These are phyloP conservation scores for Myxozyma melibiosi DNA, from an alignment of 805 yeast species.

Conservation along the genomic window DNA sequence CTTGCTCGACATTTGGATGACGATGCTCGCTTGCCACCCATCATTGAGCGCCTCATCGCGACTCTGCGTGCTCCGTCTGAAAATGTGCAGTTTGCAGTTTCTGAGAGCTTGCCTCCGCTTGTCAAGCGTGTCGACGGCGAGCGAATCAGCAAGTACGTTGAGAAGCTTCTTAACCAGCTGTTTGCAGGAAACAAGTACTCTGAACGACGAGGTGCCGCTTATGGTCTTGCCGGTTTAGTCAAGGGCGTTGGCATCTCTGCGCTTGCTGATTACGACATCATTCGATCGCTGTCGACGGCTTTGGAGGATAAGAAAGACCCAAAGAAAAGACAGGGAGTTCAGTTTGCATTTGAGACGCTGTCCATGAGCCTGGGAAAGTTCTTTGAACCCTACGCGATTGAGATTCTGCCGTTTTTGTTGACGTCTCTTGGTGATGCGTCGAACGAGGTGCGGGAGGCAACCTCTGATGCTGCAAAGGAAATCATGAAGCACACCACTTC, in stretches of 20 bases:
- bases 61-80: constrained; percentile 88
- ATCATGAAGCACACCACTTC: constrained; percentile 92
- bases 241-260: constrained; percentile 86
- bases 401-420: constrained; percentile 77
- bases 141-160: constrained; percentile 55
- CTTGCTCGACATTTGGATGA: constrained; percentile 78
- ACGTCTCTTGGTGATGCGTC: constrained; percentile 81
- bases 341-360: constrained; percentile 80
- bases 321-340: constrained; percentile 80
- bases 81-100: constrained; percentile 83
- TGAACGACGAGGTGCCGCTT: constrained; percentile 90
- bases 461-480: constrained; percentile 80
- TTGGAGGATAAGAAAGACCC: constrained; percentile 82
- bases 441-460: constrained; percentile 85
- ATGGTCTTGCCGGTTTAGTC: constrained; percentile 91
- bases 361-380: constrained; percentile 72
- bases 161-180: constrained; percentile 59
- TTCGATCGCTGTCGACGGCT: constrained; percentile 74
- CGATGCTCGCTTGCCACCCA: constrained; percentile 65
- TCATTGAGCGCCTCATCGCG: constrained; percentile 67
- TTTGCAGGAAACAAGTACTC: constrained; percentile 53
- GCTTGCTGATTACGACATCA: constrained; percentile 72
- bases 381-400: constrained; percentile 94
- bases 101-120: constrained; percentile 83
- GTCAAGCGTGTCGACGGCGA: constrained; percentile 54